Percentiles rank a stretch among this genome's conserved stretches.
phyloP scores from a whole-genome alignment of 306 rosid species.

The Dalbergia oliveri region DNA sequence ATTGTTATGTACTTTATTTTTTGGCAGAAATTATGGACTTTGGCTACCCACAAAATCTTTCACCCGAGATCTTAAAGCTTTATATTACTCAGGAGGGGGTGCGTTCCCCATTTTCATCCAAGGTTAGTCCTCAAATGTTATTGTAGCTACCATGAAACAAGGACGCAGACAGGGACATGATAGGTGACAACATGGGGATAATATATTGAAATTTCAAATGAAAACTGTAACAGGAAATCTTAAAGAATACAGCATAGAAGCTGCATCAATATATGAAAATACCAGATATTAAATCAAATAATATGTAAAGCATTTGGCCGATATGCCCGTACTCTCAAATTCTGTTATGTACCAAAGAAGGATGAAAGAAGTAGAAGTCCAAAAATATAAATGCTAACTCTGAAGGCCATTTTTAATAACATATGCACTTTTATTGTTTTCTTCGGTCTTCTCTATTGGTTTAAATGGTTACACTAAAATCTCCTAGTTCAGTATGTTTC shows the following conservation, averaged over 20 bases:
- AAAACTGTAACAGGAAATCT: not conserved
- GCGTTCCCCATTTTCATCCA: conserved; percentile 93
- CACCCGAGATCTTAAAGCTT: conserved; percentile 91
- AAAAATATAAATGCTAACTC: not conserved
- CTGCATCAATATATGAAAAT: conserved; percentile 24
- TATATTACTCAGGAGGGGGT: conserved; percentile 96
- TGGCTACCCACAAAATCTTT: conserved; percentile 96
- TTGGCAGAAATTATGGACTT: conserved; percentile 94
- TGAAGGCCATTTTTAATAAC: not conserved
- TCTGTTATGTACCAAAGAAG: not conserved
- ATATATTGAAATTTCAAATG: not conserved
- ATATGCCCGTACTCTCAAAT: not conserved
- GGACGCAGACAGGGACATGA: conserved; percentile 2
- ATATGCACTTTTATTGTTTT: not conserved
- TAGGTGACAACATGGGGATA: conserved; percentile 21
- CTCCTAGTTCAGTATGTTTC: not conserved
- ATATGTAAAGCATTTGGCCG: not conserved
- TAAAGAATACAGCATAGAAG: not conserved
- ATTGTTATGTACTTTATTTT: conserved; percentile 6
- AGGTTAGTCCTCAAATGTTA: conserved; percentile 58
- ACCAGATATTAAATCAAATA: not conserved
- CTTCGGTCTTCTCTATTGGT: conserved; percentile 1
- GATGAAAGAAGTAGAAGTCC: not conserved
- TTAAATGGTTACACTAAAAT: not conserved
- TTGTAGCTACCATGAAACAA: conserved; percentile 28